These are phyloP conservation scores for Rhinocladiella mackenziei DNA, from an alignment of 2,329 filamentous ascomycete species.

Conservation along the genomic window DNA sequence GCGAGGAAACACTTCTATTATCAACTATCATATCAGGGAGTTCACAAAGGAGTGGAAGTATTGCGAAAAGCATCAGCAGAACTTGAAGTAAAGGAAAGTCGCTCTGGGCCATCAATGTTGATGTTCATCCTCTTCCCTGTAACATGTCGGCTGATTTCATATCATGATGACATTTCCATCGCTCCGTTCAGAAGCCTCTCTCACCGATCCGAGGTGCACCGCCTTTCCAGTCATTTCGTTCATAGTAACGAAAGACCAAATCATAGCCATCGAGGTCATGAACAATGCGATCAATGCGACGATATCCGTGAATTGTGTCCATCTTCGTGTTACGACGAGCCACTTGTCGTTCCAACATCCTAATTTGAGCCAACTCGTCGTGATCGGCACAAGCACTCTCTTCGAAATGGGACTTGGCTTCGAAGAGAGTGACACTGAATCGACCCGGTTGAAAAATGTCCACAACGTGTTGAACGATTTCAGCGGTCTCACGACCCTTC, in stretches of 20 bases:
- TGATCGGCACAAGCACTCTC: constrained; percentile 35
- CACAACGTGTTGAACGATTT: constrained; percentile 90
- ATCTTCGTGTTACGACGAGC: constrained; percentile 52
- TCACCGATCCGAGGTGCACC: constrained; percentile 61
- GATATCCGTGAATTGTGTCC: constrained; percentile 80
- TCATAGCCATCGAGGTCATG: constrained; percentile 98
- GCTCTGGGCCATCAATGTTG: too few species aligned
- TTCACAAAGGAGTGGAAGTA: too few species aligned
- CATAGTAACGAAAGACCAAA: constrained; percentile 93
- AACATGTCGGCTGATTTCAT: too few species aligned
- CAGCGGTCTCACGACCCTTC: constrained; percentile 79
- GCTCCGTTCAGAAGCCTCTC: constrained; percentile 5
- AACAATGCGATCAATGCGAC: constrained; percentile 86
- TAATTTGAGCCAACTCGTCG: constrained; percentile 34
- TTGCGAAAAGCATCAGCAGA: too few species aligned
- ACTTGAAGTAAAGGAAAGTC: too few species aligned
- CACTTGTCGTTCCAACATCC: constrained; percentile 43
- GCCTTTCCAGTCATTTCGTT: constrained; percentile 76
- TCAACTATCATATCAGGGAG: too few species aligned
- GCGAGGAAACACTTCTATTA: too few species aligned
- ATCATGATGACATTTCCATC: too few species aligned
- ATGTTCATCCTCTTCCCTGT: too few species aligned
- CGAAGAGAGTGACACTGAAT: constrained; percentile 94
- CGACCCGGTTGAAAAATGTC: constrained; percentile 95
- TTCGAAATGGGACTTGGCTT: constrained; percentile 65